phyloP scores from a whole-genome alignment of 2,329 filamentous ascomycete species.

The Daldinia sp. region DNA sequence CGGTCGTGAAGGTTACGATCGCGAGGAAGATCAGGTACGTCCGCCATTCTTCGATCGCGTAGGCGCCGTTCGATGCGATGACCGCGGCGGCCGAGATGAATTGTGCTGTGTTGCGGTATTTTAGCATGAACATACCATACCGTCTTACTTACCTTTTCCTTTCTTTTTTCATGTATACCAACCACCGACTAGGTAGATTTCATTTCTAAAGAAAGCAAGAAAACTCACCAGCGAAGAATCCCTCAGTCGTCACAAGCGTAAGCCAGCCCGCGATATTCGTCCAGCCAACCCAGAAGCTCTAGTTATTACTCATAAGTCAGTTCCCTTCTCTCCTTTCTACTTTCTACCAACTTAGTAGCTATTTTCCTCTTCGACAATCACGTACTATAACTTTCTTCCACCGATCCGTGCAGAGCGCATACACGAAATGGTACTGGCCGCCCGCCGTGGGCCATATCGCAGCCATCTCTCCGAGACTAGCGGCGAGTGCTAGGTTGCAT shows the following conservation, averaged over 20 bases:
- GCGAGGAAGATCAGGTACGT: slow-evolving; percentile 60
- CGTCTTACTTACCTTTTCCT: not conserved
- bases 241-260: slow-evolving; percentile 58
- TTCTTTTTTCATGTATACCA: not conserved
- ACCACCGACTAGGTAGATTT: not conserved
- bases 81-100: slow-evolving; percentile 59
- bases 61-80: slow-evolving; percentile 55
- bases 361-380: not conserved
- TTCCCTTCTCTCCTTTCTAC: not conserved
- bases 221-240: slow-evolving; percentile 56
- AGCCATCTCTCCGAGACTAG: slow-evolving; percentile 58
- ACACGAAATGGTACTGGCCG: slow-evolving; percentile 61
- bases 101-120: slow-evolving; percentile 50
- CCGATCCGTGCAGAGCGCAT: slow-evolving; percentile 54
- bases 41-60: slow-evolving; percentile 54
- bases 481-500: slow-evolving; percentile 58
- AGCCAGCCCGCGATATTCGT: slow-evolving; percentile 62
- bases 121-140: slow-evolving; percentile 8
- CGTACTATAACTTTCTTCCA: slow-evolving; percentile 56
- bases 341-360: not conserved
- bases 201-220: not conserved
- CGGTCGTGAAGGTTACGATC: slow-evolving; percentile 53
- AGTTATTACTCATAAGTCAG: not conserved
- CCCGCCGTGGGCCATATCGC: slow-evolving; percentile 61
- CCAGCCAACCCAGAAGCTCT: slow-evolving; percentile 61